Conservation (phyloP, 2,329 filamentous ascomycete genomes). For the Fusarium circinatum region DNA sequence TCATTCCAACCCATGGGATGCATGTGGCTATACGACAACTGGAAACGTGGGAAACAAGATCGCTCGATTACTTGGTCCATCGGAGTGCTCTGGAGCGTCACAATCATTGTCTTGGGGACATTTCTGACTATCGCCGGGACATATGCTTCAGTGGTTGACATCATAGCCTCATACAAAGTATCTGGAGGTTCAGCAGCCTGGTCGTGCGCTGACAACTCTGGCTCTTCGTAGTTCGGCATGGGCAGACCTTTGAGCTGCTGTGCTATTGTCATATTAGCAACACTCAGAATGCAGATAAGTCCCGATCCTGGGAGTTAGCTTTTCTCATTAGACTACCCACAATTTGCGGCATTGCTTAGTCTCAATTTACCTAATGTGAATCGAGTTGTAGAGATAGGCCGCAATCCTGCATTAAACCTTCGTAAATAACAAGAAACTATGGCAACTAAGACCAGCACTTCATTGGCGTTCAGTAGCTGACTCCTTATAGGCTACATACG, state of each 20-base stretch:
- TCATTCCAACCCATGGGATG: constrained; percentile 43
- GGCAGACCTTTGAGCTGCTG: rapidly evolving
- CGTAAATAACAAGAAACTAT: rapidly evolving
- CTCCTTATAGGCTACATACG: no score
- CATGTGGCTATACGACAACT: constrained; percentile 46
- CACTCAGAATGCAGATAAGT: no score
- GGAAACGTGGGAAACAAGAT: constrained; percentile 10
- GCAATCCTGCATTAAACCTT: no score
- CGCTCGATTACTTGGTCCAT: neutral
- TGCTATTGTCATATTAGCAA: rapidly evolving
- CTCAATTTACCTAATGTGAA: neutral
- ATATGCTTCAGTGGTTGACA: constrained; percentile 53
- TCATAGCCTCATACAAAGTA: constrained; percentile 48
- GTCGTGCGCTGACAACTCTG: constrained; percentile 57
- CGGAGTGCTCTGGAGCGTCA: constrained; percentile 3
- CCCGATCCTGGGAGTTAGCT: rapidly evolving
- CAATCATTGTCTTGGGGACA: constrained; percentile 7
- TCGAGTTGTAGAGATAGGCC: no score
- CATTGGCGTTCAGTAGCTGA: rapidly evolving
- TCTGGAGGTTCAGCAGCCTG: constrained; percentile 51
- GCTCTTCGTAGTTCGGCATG: constrained; percentile 9
- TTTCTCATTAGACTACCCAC: neutral
- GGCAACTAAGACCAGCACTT: no score
- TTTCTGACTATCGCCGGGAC: constrained; percentile 57
- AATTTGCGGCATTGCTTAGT: neutral